A percentile compares a stretch with the other conserved stretches of the same genome.
These are phyloP conservation scores for sunflower (Helianthus annuus) DNA, from an alignment of 129 eudicot species.

Conservation along the genomic window DNA sequence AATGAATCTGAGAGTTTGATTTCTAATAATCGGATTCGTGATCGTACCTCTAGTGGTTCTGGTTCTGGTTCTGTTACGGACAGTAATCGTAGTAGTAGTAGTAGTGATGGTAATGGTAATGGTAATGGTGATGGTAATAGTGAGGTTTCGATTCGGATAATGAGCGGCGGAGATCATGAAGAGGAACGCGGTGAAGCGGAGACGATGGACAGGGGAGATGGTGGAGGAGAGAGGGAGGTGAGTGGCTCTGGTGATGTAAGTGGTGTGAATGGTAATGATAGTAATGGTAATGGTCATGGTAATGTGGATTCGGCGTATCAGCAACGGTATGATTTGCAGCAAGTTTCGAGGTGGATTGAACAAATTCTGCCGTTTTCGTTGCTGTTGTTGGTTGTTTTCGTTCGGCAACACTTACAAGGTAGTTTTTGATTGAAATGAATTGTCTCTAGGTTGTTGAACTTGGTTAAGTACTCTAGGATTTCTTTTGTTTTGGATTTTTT, in stretches of 20 bases:
- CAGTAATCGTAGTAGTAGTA: constrained; percentile 18
- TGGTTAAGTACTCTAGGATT: no score
- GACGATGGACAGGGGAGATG: constrained; percentile 19
- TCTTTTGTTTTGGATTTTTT: no score
- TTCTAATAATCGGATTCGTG: background rate
- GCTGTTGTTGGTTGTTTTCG: constrained; percentile 64
- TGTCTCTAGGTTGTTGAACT: background rate
- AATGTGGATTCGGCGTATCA: constrained; percentile 41
- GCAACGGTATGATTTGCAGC: constrained; percentile 67
- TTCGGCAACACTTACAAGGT: constrained; percentile 85
- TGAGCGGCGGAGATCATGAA: constrained; percentile 47
- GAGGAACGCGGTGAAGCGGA: constrained; percentile 27
- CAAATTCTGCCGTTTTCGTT: constrained; percentile 80
- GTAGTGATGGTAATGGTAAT: background rate
- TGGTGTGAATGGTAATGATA: constrained; percentile 1
- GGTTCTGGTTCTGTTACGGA: constrained; percentile 9
- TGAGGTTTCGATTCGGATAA: constrained; percentile 75
- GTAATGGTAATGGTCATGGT: background rate
- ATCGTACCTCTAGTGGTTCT: background rate
- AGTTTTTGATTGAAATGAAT: background rate
- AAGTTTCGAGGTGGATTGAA: constrained; percentile 63
- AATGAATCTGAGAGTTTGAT: constrained; percentile 41
- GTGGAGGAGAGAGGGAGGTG: constrained; percentile 33
- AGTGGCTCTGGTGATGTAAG: constrained; percentile 27
- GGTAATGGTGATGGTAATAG: constrained; percentile 33